Evolutionary conservation across 768 basidiomycete species (phyloP), one percentile per base, ranked within the genome.

Genomic region (Phanerodontia chrysosporium): DNA sequence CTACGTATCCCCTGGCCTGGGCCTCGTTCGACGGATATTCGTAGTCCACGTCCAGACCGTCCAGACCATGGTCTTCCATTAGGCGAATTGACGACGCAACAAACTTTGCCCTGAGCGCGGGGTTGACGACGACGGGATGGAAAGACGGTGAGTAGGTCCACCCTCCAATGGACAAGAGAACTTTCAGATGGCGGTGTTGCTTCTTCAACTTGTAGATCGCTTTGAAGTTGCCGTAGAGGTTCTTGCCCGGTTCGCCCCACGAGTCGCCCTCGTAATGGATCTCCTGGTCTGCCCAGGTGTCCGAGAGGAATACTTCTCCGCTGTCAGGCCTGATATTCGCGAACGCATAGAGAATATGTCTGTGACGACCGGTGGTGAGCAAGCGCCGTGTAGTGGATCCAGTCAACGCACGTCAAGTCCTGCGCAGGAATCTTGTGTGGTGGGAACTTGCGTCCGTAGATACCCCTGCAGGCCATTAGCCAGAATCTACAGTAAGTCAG

Each of bases 201-300:
- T 95, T 89, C 80, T 98, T 98, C 64, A 98, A 79, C 30, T 89
- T 81, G 72, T 95, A 95, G 58, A 98, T 83, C 51, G 90, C 91
- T 70, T 96, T 97, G 75, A 98, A 84, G 73, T 96, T 96, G 55
- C 95, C 95, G 66, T 96, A 98, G 18, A 98, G 83, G 72, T 98
- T 97, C 62, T 80, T 87, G 45, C 94, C 95, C 27, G 69, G 70
- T 55, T 98, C 96, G 64, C 95, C 89, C 97, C 97, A 99, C 3
- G 88, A 89, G 73, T 99, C 97, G 8, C 89, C 91, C 0, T 89
- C 86, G 70, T 96, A 95, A 70, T 98, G 97, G 48, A 98, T 98
- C 70, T 98, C 93, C 67, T 95, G 84, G 77, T 99, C 97, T 0
- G 95, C 88, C 96, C 96, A 98, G 1, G 78, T 71, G 66, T 99